Conservation (phyloP, 164 flowering plant genomes). For the Tetracentron sinense region DNA sequence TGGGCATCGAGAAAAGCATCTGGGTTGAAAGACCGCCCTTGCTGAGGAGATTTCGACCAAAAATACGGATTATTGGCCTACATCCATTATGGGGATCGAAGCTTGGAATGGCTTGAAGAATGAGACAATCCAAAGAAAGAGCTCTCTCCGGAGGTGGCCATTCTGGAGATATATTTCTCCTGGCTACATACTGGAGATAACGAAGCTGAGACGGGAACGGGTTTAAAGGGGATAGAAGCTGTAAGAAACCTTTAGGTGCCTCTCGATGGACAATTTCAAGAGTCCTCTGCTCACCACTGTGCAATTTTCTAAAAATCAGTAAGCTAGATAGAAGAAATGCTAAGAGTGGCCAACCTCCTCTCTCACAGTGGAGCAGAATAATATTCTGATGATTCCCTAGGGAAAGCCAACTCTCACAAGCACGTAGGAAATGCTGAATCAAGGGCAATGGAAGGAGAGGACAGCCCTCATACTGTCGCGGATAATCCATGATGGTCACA, state of each 20-base stretch:
- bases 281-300: constrained; percentile 72
- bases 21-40: constrained; percentile 74
- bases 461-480: constrained; percentile 94
- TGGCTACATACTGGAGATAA: constrained; percentile 84
- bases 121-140: constrained; percentile 89
- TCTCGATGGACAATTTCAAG: constrained; percentile 94
- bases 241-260: constrained; percentile 88
- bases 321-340: constrained; percentile 87
- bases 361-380: constrained; percentile 86
- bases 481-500: constrained; percentile 88
- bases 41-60: constrained; percentile 70
- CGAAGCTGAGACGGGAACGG: constrained; percentile 96
- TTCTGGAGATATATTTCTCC: constrained; percentile 82
- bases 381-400: constrained; percentile 66
- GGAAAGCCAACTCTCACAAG: constrained; percentile 85
- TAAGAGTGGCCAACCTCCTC: constrained; percentile 96
- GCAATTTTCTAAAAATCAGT: constrained; percentile 68
- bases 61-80: constrained; percentile 87
- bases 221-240: constrained; percentile 84
- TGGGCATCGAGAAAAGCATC: constrained; percentile 81
- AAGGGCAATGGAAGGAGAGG: constrained; percentile 82
- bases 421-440: constrained; percentile 85
- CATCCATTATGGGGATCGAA: constrained; percentile 83
- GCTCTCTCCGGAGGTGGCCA: constrained; percentile 97
- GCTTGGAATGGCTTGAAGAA: constrained; percentile 83